These are phyloP conservation scores for Gracilariopsis chorda DNA, from an alignment of 23 red algal genomes.

Conservation along the genomic window DNA sequence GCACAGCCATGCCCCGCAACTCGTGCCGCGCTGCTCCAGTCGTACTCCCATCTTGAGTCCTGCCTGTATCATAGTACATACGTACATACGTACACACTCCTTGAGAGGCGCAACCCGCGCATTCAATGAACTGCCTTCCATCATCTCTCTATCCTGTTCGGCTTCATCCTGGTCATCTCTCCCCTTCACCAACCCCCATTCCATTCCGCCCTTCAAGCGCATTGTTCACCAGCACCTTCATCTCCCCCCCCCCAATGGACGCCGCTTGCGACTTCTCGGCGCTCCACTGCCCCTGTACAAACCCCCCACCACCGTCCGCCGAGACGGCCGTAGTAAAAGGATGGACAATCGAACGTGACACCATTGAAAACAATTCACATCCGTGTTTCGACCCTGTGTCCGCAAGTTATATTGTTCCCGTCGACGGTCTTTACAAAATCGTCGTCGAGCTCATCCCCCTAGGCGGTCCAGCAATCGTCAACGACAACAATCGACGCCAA, in stretches of 20 bases:
- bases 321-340: neutral
- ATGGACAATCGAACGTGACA: slow-evolving; percentile 10
- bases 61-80: no score
- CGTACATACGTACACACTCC: no score
- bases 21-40: neutral
- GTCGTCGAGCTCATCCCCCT: slow-evolving; percentile 53
- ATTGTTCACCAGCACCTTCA: neutral
- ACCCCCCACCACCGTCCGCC: neutral
- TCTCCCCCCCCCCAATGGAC: neutral
- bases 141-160: neutral
- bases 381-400: neutral
- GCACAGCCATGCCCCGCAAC: slow-evolving; percentile 11
- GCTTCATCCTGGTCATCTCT: neutral
- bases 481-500: neutral
- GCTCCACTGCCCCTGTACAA: slow-evolving; percentile 19
- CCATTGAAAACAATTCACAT: slow-evolving; percentile 4
- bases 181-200: neutral
- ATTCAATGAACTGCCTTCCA: neutral
- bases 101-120: neutral
- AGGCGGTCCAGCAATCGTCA: neutral
- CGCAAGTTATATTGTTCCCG: slow-evolving; percentile 16
- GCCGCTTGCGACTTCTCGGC: slow-evolving; percentile 37
- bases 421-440: slow-evolving; percentile 46
- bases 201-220: neutral
- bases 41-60: no score